phyloP scores from a whole-genome alignment of 1,284 basidiomycete species.

The Naganishia sp. region DNA sequence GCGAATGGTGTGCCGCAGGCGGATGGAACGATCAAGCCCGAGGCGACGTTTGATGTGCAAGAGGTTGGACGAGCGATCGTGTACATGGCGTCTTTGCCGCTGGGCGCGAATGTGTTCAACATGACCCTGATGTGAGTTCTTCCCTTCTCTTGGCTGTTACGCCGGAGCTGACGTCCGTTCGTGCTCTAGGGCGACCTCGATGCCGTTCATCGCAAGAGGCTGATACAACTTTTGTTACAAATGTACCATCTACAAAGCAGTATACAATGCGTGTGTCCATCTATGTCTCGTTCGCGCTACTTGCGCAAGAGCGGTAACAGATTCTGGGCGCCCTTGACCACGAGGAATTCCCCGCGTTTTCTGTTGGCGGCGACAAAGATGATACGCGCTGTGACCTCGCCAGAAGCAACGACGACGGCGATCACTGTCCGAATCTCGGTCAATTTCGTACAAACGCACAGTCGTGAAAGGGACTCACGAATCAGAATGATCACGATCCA shows the following conservation, averaged over 20 bases:
- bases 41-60: conserved; percentile 67
- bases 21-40: conserved; percentile 63
- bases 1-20: conserved; percentile 64
- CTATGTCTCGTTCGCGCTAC: neutral
- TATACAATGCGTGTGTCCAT: too few species aligned
- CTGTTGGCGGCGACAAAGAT: conserved; percentile 33
- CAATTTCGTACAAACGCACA: conserved; percentile 24
- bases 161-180: neutral
- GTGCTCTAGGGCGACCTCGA: conserved; percentile 59
- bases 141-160: neutral
- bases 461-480: conserved; percentile 65
- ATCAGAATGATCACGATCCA: conserved; percentile 97
- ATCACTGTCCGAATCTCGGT: conserved; percentile 5
- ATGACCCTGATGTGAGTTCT: conserved; percentile 71
- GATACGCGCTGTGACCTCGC: conserved; percentile 36
- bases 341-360: conserved; percentile 41
- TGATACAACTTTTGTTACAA: conserved; percentile 39
- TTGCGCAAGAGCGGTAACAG: conserved; percentile 3
- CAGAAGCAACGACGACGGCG: conserved; percentile 29
- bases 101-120: conserved; percentile 68
- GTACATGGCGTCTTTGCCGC: conserved; percentile 68
- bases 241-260: conserved; percentile 2
- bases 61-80: conserved; percentile 71
- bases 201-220: conserved; percentile 66
- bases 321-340: conserved; percentile 33